phyloP scores from a whole-genome alignment of 306 rosid genomes.

The Phaseolus lunatus region DNA sequence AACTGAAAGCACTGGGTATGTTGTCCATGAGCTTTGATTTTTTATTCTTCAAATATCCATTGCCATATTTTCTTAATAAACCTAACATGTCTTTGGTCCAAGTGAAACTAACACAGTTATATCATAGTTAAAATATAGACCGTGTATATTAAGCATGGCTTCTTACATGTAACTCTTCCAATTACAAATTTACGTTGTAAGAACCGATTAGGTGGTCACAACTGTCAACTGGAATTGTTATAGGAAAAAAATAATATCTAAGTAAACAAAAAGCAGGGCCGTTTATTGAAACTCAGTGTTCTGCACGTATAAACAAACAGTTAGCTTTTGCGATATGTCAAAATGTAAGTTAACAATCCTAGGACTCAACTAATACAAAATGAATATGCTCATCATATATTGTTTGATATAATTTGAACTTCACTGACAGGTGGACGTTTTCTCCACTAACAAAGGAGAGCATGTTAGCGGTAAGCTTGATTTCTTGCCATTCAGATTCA shows the following conservation, averaged over 20 bases:
- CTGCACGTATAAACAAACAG: neutral
- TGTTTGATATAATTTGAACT: conserved; percentile 43
- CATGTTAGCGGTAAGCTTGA: conserved; percentile 73
- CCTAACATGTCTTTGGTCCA: conserved; percentile 7
- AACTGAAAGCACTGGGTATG: conserved; percentile 84
- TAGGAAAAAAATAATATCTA: neutral
- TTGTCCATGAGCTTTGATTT: conserved; percentile 14
- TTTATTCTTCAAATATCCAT: conserved; percentile 25
- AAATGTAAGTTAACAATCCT: neutral
- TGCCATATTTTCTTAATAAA: conserved; percentile 14
- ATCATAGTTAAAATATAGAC: neutral
- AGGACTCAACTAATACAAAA: conserved; percentile 18
- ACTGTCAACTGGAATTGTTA: neutral
- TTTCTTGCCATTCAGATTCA: conserved; percentile 18
- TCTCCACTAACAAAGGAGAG: conserved; percentile 75
- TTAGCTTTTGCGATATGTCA: neutral
- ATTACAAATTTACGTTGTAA: neutral
- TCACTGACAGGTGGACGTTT: conserved; percentile 81
- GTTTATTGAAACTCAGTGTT: neutral
- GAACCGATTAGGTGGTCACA: neutral
- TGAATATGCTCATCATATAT: conserved; percentile 21
- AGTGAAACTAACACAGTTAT: conserved; percentile 14
- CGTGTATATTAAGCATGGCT: conserved; percentile 4
- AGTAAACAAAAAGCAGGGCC: neutral
- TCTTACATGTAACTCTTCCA: too few species aligned